Evolutionary conservation across 805 yeast species (phyloP), one percentile per base, ranked within the genome.

Genomic region (Wickerhamomyces hampshirensis): DNA sequence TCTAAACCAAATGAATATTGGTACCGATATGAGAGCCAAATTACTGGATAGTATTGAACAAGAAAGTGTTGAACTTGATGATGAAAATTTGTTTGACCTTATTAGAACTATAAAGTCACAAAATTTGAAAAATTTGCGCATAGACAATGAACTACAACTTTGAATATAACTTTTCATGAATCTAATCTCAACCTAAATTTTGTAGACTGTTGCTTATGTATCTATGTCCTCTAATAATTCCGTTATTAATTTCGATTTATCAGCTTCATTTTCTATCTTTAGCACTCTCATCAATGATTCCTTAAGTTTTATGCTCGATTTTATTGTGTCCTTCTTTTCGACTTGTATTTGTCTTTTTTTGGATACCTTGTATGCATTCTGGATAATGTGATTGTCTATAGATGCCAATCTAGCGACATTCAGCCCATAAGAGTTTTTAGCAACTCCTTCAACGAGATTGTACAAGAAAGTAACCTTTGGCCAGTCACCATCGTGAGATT

Each of bases 401-500:
- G 84, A 80, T 10, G 93, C 98, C 21, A 91, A 75, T 60, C 91
- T 97, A 0, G 98, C 98, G 30, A 93, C 99, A 56, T 93, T 95
- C 35, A 93, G 85, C 51, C 99, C 99, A 66, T 93, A 93, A 0
- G 97, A 88, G 58, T 86, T 91, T 53, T 83, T 94, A 3, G 95
- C 80, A 28, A 87, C 74, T 4, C 99, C 99, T 2, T 84, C 83
- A 42, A 84, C 96, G 13, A 93, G 95, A 51, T 80, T 84, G 63
- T 93, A 93, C 48, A 93, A 66, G 40, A 93, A 70, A 0, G 98
- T 88, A 40, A 93, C 86, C 46, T 85, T 93, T 23, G 59, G 56
- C 57, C 57, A 54, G 16, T 71, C 73, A n/a, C 33, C 40, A 2
- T 31, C 63, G 8, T 33, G 34, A 10, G 29, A 58, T 51, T 38